phyloP scores from a whole-genome alignment of 2,329 filamentous ascomycete species.

The Emericellopsis atlantica region DNA sequence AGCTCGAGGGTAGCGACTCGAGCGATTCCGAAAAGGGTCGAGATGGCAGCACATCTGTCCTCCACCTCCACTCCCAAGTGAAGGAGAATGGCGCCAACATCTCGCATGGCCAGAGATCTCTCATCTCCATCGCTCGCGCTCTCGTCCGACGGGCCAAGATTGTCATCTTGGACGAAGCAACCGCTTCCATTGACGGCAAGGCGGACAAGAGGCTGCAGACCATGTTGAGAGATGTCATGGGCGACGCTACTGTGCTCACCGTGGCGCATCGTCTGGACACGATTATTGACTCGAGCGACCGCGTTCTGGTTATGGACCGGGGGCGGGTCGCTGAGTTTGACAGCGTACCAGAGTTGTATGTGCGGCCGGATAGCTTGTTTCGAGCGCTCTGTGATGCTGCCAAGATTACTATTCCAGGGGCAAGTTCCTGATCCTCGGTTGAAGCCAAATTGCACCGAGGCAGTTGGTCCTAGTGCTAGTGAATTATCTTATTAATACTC shows the following conservation, averaged over 20 bases:
- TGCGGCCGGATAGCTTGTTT: constrained; percentile 33
- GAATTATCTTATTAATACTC: no score
- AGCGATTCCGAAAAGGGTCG: not conserved
- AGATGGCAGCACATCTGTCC: constrained; percentile 2
- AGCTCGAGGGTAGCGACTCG: no score
- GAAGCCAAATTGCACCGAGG: no score
- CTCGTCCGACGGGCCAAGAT: constrained; percentile 13
- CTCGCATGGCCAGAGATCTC: constrained; percentile 57
- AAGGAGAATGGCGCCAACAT: constrained; percentile 55
- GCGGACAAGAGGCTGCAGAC: constrained; percentile 59
- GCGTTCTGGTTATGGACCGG: constrained; percentile 51
- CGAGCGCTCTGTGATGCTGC: constrained; percentile 26
- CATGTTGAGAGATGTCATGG: constrained; percentile 53
- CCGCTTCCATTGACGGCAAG: constrained; percentile 55
- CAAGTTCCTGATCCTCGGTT: no score
- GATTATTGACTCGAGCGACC: constrained; percentile 52
- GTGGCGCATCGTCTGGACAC: constrained; percentile 59
- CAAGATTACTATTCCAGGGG: no score
- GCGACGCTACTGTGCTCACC: constrained; percentile 46
- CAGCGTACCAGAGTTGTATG: constrained; percentile 40
- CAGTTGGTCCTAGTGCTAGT: no score
- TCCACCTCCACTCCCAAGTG: constrained; percentile 38
- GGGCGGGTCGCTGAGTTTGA: constrained; percentile 52
- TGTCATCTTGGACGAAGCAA: constrained; percentile 47
- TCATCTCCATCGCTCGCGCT: constrained; percentile 53